phyloP scores from a whole-genome alignment of 257 asterid species.

The Fraxinus excelsior region DNA sequence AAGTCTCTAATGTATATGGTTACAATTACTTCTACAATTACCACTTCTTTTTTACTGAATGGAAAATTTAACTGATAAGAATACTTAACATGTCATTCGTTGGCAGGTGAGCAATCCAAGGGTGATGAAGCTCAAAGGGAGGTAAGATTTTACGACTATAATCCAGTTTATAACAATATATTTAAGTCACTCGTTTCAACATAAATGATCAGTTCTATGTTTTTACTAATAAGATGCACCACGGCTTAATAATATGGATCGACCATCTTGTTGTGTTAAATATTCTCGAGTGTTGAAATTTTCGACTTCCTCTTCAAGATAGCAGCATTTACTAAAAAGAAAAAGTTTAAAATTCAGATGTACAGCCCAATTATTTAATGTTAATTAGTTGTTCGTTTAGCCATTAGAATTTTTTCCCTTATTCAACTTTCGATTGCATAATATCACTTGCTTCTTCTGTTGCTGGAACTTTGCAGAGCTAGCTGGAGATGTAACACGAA shows the following conservation, averaged over 20 bases:
- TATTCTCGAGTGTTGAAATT: too few relatives aligned
- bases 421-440: neutral
- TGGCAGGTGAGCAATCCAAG: conserved; percentile 60
- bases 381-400: too few relatives aligned
- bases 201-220: neutral
- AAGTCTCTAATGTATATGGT: too few relatives aligned
- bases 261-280: neutral
- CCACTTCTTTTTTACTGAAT: neutral
- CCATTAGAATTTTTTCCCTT: too few relatives aligned
- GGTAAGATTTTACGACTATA: conserved; percentile 29
- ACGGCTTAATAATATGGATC: neutral
- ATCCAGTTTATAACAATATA: neutral
- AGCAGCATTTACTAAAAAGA: too few relatives aligned
- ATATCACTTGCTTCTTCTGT: neutral
- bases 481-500: conserved; percentile 20
- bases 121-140: conserved; percentile 47
- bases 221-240: neutral
- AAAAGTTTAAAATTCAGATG: too few relatives aligned
- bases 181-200: neutral
- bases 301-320: too few relatives aligned
- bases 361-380: too few relatives aligned
- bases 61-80: neutral
- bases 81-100: conserved; percentile 6
- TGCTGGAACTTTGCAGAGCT: conserved; percentile 34
- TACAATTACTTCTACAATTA: neutral